Evolutionary conservation across 805 yeast genomes (phyloP).

Genomic region (Candida easanensis): DNA sequence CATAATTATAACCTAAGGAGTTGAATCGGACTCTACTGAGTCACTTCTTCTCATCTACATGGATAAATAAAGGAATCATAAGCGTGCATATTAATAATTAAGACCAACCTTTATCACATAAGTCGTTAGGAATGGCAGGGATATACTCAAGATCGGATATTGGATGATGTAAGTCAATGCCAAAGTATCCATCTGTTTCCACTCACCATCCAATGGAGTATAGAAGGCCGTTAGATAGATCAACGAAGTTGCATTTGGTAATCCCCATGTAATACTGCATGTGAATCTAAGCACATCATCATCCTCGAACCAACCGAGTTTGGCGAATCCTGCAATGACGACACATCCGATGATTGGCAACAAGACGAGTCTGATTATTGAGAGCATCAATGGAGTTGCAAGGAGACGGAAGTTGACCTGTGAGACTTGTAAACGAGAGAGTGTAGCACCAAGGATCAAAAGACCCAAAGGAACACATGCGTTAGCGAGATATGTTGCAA

Average conservation of each 20-base stretch:
- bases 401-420: slow-evolving; percentile 34
- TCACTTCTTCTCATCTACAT: too few relatives aligned
- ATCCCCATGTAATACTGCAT: slow-evolving; percentile 68
- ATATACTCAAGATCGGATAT: slow-evolving; percentile 23
- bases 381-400: slow-evolving; percentile 54
- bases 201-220: slow-evolving; percentile 6
- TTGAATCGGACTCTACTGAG: too few relatives aligned
- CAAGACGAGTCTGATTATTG: slow-evolving; percentile 58
- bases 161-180: slow-evolving; percentile 25
- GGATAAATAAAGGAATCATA: neutral
- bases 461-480: slow-evolving; percentile 93
- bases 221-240: slow-evolving; percentile 74
- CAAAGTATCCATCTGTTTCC: slow-evolving; percentile 22
- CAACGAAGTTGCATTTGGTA: slow-evolving; percentile 88
- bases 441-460: slow-evolving; percentile 81
- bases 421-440: slow-evolving; percentile 58
- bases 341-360: slow-evolving; percentile 80
- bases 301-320: slow-evolving; percentile 62
- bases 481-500: slow-evolving; percentile 71
- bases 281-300: slow-evolving; percentile 66
- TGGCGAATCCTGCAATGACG: slow-evolving; percentile 58
- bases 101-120: slow-evolving; percentile 1
- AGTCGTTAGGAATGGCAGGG: slow-evolving; percentile 25
- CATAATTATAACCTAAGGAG: too few relatives aligned
- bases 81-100: neutral